Evolutionary conservation across 768 basidiomycete genomes (phyloP).

Genomic region (Chalciporus pseudorubinellus): DNA sequence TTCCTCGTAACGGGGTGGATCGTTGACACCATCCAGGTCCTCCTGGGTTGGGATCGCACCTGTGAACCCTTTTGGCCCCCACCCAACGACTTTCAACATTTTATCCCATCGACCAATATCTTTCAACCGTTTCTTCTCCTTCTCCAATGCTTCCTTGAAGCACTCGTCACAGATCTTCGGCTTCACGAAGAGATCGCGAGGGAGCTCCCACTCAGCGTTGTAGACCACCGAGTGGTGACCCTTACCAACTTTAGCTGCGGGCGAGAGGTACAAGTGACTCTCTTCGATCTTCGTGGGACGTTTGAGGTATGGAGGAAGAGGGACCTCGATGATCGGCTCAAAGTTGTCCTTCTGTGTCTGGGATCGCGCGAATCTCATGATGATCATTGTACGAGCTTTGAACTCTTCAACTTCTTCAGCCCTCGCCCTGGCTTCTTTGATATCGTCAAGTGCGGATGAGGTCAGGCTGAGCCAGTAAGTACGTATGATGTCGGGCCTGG

Average conservation of each 20-base stretch:
- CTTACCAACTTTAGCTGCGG: no score
- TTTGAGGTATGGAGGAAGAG: constrained; percentile 11
- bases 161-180: constrained; percentile 28
- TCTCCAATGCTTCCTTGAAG: constrained; percentile 30
- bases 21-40: constrained; percentile 1
- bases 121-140: constrained; percentile 23
- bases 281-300: no score
- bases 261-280: no score
- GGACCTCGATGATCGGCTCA: no score
- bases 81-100: constrained; percentile 12
- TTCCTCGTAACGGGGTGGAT: background rate
- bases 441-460: background rate
- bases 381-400: background rate
- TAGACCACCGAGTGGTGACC: no score
- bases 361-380: no score
- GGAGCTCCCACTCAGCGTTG: no score
- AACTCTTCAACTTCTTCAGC: constrained; percentile 10
- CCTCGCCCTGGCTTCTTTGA: constrained; percentile 4
- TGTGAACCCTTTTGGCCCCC: constrained; percentile 11
- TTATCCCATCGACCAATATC: constrained; percentile 20
- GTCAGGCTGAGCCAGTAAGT: constrained; percentile 29
- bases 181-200: no score
- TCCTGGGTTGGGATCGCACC: background rate
- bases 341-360: no score
- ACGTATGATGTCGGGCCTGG: constrained; percentile 30